A percentile compares a stretch with the other conserved stretches of the same genome.
These are phyloP conservation scores for Daldinia concentrica DNA, from an alignment of 495 filamentous ascomycete genomes.

Conservation along the genomic window DNA sequence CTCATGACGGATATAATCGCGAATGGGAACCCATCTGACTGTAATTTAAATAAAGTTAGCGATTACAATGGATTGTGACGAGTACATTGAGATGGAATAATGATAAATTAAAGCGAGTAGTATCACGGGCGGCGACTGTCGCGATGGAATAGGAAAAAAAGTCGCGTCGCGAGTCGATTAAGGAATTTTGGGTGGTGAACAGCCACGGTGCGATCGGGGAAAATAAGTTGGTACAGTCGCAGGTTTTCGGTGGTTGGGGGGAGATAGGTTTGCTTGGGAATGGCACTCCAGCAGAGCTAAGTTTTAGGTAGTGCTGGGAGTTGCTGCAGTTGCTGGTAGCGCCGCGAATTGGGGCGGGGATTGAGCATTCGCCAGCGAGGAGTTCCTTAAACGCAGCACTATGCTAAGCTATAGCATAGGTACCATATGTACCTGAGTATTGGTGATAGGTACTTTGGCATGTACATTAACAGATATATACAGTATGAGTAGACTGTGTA, in stretches of 20 bases:
- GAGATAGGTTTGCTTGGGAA: conserved; percentile 16
- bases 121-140: conserved; percentile 56
- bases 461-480: neutral
- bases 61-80: conserved; percentile 49
- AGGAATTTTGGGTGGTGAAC: conserved; percentile 38
- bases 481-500: conserved; percentile 10
- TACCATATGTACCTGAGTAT: neutral
- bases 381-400: conserved; percentile 6
- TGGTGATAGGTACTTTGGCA: neutral
- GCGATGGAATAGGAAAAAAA: conserved; percentile 57
- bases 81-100: conserved; percentile 46
- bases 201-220: conserved; percentile 46
- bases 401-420: neutral
- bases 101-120: conserved; percentile 52
- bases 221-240: conserved; percentile 43
- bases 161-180: conserved; percentile 61
- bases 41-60: conserved; percentile 57
- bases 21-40: conserved; percentile 60
- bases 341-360: conserved; percentile 2
- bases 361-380: conserved; percentile 6
- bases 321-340: neutral
- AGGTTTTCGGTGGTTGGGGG: conserved; percentile 44
- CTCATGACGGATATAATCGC: conserved; percentile 69
- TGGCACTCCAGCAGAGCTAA: neutral
- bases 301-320: conserved; percentile 17